Conservation (phyloP, 2,329 filamentous ascomycete species). For the Huntiella bhutanensis region DNA sequence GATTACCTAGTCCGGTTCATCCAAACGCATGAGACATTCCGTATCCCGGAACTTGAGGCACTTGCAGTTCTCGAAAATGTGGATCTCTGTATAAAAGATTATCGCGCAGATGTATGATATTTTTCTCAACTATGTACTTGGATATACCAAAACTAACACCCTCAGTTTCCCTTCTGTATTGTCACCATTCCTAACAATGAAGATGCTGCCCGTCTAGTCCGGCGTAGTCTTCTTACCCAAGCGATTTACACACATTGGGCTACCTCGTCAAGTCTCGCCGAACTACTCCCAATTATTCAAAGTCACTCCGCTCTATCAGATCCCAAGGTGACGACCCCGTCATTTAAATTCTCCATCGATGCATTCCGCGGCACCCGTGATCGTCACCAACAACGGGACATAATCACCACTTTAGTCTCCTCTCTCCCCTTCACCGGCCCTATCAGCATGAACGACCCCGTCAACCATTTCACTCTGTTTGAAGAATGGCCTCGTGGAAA, state of each 20-base stretch:
- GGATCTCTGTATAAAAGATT: constrained; percentile 53
- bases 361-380: constrained; percentile 59
- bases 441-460: constrained; percentile 56
- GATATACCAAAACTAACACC: neutral
- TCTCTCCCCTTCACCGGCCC: constrained; percentile 63
- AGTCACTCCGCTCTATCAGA: neutral
- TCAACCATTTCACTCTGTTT: constrained; percentile 60
- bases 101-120: constrained; percentile 49
- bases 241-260: constrained; percentile 86
- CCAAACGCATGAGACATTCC: constrained; percentile 82
- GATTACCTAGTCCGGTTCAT: constrained; percentile 80
- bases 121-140: neutral
- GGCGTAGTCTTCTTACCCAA: constrained; percentile 63
- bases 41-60: constrained; percentile 64
- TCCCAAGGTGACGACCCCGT: constrained; percentile 35
- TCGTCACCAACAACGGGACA: constrained; percentile 40
- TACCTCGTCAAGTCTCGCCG: constrained; percentile 42
- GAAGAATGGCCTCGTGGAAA: constrained; percentile 55
- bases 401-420: constrained; percentile 59
- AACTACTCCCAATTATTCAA: constrained; percentile 36
- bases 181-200: constrained; percentile 46
- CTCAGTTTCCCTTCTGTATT: constrained; percentile 70
- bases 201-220: constrained; percentile 47
- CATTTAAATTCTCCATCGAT: constrained; percentile 76
- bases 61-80: constrained; percentile 52